These are phyloP conservation scores for Crithidia thermophila DNA, from an alignment of 208 protist genomes.

Conservation along the genomic window DNA sequence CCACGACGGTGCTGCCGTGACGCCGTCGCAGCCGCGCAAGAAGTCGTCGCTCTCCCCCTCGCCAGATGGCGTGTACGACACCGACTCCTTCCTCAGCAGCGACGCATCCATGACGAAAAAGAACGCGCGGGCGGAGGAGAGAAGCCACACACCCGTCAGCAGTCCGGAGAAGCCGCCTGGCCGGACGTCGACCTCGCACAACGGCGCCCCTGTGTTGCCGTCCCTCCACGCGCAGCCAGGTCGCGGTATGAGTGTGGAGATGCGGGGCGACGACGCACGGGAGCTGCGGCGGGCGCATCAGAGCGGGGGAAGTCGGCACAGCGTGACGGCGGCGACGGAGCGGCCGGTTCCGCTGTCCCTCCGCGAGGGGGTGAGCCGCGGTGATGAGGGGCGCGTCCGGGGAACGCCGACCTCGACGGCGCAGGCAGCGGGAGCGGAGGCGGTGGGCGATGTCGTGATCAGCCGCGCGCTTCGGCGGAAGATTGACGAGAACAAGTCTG, in stretches of 20 bases:
- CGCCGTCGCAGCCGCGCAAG: too few species aligned
- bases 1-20: too few species aligned
- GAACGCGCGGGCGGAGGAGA: conserved; percentile 6
- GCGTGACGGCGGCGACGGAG: conserved; percentile 2
- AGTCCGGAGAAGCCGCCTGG: too few species aligned
- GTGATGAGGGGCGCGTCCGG: neutral
- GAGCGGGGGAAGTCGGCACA: neutral
- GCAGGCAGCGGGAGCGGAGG: neutral
- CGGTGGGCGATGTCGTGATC: conserved; percentile 14
- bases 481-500: conserved; percentile 36
- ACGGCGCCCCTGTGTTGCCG: neutral
- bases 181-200: neutral
- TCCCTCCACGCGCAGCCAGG: neutral
- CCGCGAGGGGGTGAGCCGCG: neutral
- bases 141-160: neutral
- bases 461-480: conserved; percentile 39
- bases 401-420: neutral
- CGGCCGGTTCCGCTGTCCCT: conserved; percentile 29
- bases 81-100: conserved; percentile 18
- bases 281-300: neutral
- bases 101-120: conserved; percentile 4
- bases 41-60: too few species aligned
- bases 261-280: neutral
- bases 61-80: conserved; percentile 13
- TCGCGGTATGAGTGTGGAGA: neutral